phyloP scores from a whole-genome alignment of 345 rosid species.

The Citrus hindsii region DNA sequence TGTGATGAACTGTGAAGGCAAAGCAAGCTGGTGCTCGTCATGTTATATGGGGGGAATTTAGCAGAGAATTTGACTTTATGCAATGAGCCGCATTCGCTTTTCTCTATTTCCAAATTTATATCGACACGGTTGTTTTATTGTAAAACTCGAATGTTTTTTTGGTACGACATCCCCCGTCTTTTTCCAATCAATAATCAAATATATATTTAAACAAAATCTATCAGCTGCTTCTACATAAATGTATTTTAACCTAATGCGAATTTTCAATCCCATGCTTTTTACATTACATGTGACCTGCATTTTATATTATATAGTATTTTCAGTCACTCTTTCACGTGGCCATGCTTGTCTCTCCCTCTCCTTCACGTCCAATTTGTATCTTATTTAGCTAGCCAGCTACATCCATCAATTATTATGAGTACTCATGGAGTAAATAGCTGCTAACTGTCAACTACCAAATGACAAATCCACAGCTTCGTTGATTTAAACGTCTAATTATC shows the following conservation, averaged over 20 bases:
- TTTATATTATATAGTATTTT: neutral
- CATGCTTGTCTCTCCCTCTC: constrained; percentile 21
- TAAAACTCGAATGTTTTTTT: constrained; percentile 35
- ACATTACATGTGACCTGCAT: constrained; percentile 20
- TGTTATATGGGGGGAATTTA: neutral
- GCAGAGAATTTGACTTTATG: constrained; percentile 20
- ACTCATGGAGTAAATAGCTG: neutral
- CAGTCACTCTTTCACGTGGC: constrained; percentile 14
- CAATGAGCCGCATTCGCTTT: constrained; percentile 23
- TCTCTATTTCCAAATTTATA: constrained; percentile 28
- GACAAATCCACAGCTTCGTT: too few species aligned
- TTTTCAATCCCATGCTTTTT: neutral
- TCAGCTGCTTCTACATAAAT: constrained; percentile 38
- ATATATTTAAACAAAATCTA: constrained; percentile 2
- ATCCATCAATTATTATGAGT: neutral
- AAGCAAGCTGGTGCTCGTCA: neutral
- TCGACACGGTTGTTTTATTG: constrained; percentile 36
- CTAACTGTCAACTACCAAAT: too few species aligned
- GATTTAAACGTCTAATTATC: neutral
- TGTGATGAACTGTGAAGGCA: neutral
- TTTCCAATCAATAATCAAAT: constrained; percentile 24
- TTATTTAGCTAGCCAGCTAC: too few species aligned
- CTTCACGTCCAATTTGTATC: neutral
- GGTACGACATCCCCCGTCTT: constrained; percentile 23
- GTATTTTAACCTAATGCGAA: constrained; percentile 27